These are phyloP conservation scores for Cutaneotrichosporon sp. DNA, from an alignment of 1,284 basidiomycete genomes.

Conservation along the genomic window DNA sequence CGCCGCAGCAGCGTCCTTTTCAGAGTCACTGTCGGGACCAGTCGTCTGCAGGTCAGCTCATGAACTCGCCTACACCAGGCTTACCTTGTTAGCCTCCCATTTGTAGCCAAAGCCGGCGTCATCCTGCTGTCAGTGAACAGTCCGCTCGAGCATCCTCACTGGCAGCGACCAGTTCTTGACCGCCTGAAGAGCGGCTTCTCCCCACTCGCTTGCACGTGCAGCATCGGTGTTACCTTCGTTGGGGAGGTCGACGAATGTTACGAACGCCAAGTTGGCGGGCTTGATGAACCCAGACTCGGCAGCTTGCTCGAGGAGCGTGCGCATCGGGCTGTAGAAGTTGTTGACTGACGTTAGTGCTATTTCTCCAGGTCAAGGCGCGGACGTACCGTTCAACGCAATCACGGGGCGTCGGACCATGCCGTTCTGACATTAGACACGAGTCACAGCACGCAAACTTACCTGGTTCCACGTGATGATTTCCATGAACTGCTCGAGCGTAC, in stretches of 20 bases:
- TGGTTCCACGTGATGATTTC: constrained; percentile 81
- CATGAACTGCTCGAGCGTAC: constrained; percentile 87
- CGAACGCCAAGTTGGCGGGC: constrained; percentile 56
- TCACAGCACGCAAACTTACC: constrained; percentile 10
- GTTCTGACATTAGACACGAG: constrained; percentile 54
- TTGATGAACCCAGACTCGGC: constrained; percentile 70
- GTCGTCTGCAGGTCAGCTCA: neutral
- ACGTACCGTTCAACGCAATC: constrained; percentile 62
- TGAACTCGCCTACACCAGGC: too few species aligned
- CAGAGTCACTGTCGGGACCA: neutral
- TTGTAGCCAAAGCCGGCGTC: constrained; percentile 37
- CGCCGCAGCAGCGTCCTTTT: too few species aligned
- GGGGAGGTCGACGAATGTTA: constrained; percentile 65
- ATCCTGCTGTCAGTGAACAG: constrained; percentile 23
- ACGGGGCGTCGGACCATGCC: constrained; percentile 78
- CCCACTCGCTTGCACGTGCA: constrained; percentile 62
- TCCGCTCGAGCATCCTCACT: constrained; percentile 25
- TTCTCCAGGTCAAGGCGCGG: neutral
- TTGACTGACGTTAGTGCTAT: constrained; percentile 51
- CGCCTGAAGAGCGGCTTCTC: constrained; percentile 61
- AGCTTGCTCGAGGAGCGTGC: constrained; percentile 62
- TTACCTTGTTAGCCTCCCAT: constrained; percentile 23
- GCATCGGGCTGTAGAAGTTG: constrained; percentile 73
- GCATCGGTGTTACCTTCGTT: constrained; percentile 53
- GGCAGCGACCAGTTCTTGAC: constrained; percentile 58